Evolutionary conservation across 441 rosid species (phyloP).

Genomic region (Brassica balearica): DNA sequence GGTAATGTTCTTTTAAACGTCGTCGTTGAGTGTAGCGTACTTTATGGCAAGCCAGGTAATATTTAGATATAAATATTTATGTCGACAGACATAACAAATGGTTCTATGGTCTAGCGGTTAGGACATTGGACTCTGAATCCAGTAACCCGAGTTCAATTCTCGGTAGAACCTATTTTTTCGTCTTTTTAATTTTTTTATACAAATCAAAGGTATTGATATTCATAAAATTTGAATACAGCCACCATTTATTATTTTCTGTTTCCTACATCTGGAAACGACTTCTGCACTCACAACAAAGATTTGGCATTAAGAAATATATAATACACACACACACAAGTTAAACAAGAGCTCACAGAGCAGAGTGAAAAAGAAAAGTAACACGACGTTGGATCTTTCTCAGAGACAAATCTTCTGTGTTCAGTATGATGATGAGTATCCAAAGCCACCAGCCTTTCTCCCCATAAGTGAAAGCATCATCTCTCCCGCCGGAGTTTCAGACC

Average conservation of each 20-base stretch:
- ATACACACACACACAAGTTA: background rate
- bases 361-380: background rate
- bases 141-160: slow-evolving; percentile 7
- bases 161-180: background rate
- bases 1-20: background rate
- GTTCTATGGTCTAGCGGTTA: slow-evolving; percentile 8
- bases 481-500: slow-evolving; percentile 30
- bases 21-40: background rate
- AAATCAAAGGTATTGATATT: too few relatives aligned
- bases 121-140: slow-evolving; percentile 8
- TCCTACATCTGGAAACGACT: slow-evolving; percentile 11
- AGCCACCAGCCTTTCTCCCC: slow-evolving; percentile 42
- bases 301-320: too few relatives aligned
- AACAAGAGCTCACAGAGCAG: slow-evolving; percentile 21
- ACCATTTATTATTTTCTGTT: slow-evolving; percentile 12
- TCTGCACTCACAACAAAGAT: slow-evolving; percentile 20
- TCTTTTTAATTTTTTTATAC: too few relatives aligned
- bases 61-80: too few relatives aligned
- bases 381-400: background rate
- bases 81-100: background rate
- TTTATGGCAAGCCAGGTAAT: background rate
- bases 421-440: slow-evolving; percentile 32
- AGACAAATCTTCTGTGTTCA: slow-evolving; percentile 38
- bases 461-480: slow-evolving; percentile 35
- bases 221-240: background rate